Percentiles rank a stretch among this genome's conserved stretches.
These are phyloP conservation scores for Babesia sp. DNA, from an alignment of 169 alveolate genomes.

Conservation along the genomic window DNA sequence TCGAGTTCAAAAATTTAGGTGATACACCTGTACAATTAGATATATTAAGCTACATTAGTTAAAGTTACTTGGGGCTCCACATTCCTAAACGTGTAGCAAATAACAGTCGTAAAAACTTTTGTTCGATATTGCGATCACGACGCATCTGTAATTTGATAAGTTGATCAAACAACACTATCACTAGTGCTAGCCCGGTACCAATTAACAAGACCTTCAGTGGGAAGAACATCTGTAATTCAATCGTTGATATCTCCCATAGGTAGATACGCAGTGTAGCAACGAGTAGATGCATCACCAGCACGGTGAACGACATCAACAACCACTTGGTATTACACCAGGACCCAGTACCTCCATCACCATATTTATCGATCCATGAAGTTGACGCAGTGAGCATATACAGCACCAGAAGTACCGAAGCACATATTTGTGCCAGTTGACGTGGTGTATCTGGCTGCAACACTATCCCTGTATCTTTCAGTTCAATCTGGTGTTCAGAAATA, in stretches of 20 bases:
- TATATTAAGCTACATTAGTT: background rate
- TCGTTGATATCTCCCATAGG: background rate
- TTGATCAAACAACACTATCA: constrained; percentile 44
- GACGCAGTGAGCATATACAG: constrained; percentile 39
- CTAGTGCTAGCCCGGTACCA: constrained; percentile 16
- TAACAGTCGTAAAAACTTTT: constrained; percentile 62
- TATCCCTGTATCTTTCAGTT: background rate
- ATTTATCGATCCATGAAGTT: constrained; percentile 58
- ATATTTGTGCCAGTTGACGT: constrained; percentile 19
- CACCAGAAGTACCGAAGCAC: constrained; percentile 33
- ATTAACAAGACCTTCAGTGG: constrained; percentile 4
- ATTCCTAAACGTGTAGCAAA: constrained; percentile 66
- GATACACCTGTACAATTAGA: too few species aligned
- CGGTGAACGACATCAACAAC: constrained; percentile 16
- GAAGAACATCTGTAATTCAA: background rate
- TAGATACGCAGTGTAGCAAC: constrained; percentile 2
- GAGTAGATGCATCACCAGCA: constrained; percentile 12
- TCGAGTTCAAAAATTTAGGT: too few species aligned
- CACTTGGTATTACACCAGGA: constrained; percentile 35
- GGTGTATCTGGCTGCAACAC: constrained; percentile 6
- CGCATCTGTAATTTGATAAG: constrained; percentile 31
- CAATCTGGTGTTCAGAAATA: background rate
- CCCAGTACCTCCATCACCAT: constrained; percentile 13
- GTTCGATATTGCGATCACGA: constrained; percentile 54
- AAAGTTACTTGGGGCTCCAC: constrained; percentile 65